Evolutionary conservation across 345 rosid genomes (phyloP).

Genomic region (Pistacia integerrima): DNA sequence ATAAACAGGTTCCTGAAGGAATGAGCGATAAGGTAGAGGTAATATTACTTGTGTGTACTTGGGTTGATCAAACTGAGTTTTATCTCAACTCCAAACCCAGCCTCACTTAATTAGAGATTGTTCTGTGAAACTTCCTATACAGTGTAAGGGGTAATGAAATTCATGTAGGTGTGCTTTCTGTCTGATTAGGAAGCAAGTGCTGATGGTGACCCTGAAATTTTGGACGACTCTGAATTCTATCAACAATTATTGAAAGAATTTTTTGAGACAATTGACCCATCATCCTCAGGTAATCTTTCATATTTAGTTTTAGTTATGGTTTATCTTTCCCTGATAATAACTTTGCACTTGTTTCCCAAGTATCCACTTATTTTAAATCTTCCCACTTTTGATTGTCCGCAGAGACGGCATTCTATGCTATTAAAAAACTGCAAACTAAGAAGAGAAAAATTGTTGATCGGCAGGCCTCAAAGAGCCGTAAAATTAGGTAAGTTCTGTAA

Average conservation of each 20-base stretch:
- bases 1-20: slow-evolving; percentile 36
- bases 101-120: background rate
- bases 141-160: background rate
- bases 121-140: background rate
- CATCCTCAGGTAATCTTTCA: slow-evolving; percentile 54
- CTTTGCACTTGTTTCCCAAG: background rate
- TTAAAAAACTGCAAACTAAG: slow-evolving; percentile 72
- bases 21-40: slow-evolving; percentile 52
- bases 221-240: slow-evolving; percentile 87
- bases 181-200: slow-evolving; percentile 48
- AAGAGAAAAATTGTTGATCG: slow-evolving; percentile 87
- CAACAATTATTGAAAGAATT: slow-evolving; percentile 84
- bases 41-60: slow-evolving; percentile 3
- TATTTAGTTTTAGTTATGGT: background rate
- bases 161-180: background rate
- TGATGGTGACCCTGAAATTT: slow-evolving; percentile 86
- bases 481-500: slow-evolving; percentile 59
- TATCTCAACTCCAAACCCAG: background rate
- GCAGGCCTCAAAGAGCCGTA: slow-evolving; percentile 87
- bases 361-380: background rate
- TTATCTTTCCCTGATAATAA: background rate
- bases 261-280: slow-evolving; percentile 72
- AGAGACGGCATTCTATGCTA: slow-evolving; percentile 74
- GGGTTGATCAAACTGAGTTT: background rate
- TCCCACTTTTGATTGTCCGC: slow-evolving; percentile 21